Percentiles rank a stretch among this genome's conserved stretches.
Evolutionary conservation across 768 basidiomycete species (phyloP).

Genomic region (Hebeloma cylindrosporum): DNA sequence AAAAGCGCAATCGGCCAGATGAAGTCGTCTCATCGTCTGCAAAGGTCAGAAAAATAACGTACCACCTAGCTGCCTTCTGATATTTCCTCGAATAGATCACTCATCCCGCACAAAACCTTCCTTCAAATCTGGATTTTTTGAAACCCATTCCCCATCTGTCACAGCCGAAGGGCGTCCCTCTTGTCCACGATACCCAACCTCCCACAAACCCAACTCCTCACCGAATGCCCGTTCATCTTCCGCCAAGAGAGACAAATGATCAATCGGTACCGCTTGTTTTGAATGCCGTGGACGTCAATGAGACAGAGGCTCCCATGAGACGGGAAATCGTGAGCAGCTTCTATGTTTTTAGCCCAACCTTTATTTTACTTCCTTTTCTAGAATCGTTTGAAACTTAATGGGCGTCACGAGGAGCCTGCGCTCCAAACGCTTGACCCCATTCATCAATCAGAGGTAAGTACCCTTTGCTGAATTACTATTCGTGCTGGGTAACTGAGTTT

Average conservation of each 20-base stretch:
- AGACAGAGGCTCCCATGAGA: conserved; percentile 8
- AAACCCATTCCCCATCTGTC: background rate
- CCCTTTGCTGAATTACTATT: background rate
- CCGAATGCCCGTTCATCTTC: conserved; percentile 20
- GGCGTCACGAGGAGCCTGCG: conserved; percentile 10
- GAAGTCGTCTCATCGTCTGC: conserved; percentile 30
- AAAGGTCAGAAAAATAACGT: conserved; percentile 11
- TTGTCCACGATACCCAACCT: conserved; percentile 3
- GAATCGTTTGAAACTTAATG: conserved; percentile 20
- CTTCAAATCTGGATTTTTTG: background rate
- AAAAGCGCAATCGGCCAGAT: conserved; percentile 38
- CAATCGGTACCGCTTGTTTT: conserved; percentile 9
- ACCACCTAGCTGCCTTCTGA: conserved; percentile 5
- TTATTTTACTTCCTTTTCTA: background rate
- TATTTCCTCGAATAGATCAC: conserved; percentile 2
- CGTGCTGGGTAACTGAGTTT: background rate
- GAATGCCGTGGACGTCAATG: background rate
- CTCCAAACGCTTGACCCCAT: background rate
- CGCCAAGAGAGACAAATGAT: conserved; percentile 21
- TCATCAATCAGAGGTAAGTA: conserved; percentile 8
- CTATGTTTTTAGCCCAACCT: background rate
- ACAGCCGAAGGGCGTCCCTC: conserved; percentile 2
- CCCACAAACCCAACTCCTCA: conserved; percentile 14
- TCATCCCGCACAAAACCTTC: conserved; percentile 6
- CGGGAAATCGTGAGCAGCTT: conserved; percentile 22